Conservation (phyloP, 2,329 filamentous ascomycete genomes). For the Magnaporthiopsis rhizophila region DNA sequence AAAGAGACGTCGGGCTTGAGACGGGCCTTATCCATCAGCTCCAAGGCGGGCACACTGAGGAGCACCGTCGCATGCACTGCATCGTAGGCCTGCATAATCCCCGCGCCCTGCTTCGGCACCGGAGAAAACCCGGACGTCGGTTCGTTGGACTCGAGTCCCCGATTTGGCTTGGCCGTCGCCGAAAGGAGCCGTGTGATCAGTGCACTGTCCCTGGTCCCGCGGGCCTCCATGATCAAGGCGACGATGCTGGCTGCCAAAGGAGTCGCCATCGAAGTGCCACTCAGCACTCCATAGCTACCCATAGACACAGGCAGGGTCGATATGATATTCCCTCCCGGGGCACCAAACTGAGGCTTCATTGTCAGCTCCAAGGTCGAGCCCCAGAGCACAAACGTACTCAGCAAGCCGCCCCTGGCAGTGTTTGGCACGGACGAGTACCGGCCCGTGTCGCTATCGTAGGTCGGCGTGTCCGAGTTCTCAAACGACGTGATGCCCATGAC, state of each 20-base stretch:
- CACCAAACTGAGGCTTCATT: conserved; percentile 12
- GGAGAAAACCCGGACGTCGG: conserved; percentile 13
- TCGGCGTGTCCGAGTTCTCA: conserved; percentile 19
- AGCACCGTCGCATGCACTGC: conserved; percentile 28
- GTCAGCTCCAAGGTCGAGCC: conserved; percentile 4
- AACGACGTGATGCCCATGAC: conserved; percentile 3
- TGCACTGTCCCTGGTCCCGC: not conserved
- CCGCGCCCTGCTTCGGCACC: conserved; percentile 34
- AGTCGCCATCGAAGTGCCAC: conserved; percentile 7
- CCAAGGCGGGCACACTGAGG: conserved; percentile 31
- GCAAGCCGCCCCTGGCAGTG: not conserved
- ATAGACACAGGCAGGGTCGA: not conserved
- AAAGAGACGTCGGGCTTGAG: conserved; percentile 26
- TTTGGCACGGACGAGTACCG: conserved; percentile 10
- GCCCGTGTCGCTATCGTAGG: conserved; percentile 27
- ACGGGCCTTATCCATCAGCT: conserved; percentile 27
- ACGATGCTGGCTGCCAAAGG: conserved; percentile 3
- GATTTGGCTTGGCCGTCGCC: conserved; percentile 2
- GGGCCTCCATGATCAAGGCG: conserved; percentile 4
- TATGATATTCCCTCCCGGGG: conserved; percentile 1
- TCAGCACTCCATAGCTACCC: not conserved
- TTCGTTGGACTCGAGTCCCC: not conserved
- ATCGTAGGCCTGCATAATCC: conserved; percentile 33
- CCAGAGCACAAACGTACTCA: conserved; percentile 1
- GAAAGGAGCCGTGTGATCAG: conserved; percentile 3